Base-by-base conservation (phyloP, 495 filamentous ascomycete genomes). In the Talaromyces nanjingensis region DNA sequence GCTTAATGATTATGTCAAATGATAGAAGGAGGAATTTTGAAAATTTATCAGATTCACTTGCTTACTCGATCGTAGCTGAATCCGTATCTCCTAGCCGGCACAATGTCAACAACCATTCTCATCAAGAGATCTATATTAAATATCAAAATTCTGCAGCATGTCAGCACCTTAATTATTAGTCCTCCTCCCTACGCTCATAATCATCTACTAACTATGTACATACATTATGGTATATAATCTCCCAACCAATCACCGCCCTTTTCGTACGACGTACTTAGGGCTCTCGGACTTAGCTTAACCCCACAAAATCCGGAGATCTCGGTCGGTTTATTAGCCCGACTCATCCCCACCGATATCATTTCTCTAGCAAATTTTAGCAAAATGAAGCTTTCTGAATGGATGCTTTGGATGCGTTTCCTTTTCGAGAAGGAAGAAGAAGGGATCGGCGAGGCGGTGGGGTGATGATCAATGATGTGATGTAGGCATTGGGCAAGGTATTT, bases 241-340 rank as follows among this genome's bases (percentile, higher is more conserved):
- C n/a, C 45, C 7, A 49, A 4, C 45, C 45, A 49, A 55, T 29
- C 52, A 55, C 24, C 20, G 18, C 7, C 18, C 22, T 53, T 24
- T 24, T 53, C 2, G 2, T 8, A 55, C 1, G 0, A 20, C 6
- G n/a, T 20, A 49, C 45, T 56, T 56, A 29, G 24, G 24, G 53
- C 53, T 56, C 5, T 25, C 53, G 53, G 53, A 56, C n/a, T 56
- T 56, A 56, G 24, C 53, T 56, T 56, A 56, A 56, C 53, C 22
- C 53, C 52, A 54, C 52, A 54, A 54, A 54, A 54, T 54, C 52
- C 53, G 53, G 53, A 56, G 7, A n/a, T n/a, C 53, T 56, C 53
- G 53, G 53, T 27, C 22, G 22, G 53, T 56, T 56, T 27, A 56
- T 56, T 56, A 56, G 53, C 22, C 53, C 53, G 53, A 56, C 16